Evolutionary conservation across 2,329 filamentous ascomycete species (phyloP).

Genomic region (Penicillium sp.): DNA sequence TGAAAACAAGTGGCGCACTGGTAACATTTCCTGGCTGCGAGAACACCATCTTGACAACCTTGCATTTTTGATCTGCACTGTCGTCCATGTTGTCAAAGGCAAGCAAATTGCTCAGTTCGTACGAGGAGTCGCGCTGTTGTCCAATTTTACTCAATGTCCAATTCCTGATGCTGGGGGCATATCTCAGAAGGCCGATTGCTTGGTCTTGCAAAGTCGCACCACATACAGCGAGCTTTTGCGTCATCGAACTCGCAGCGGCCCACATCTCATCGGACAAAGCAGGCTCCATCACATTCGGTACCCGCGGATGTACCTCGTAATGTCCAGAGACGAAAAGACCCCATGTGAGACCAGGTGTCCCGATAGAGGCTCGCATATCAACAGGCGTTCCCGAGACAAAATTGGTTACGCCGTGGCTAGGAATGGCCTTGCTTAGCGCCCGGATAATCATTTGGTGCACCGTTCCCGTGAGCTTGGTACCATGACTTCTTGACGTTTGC

Average conservation of each 20-base stretch:
- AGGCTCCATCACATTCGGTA: background rate
- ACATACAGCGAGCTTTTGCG: constrained; percentile 31
- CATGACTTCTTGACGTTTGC: constrained; percentile 29
- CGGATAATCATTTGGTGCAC: constrained; percentile 43
- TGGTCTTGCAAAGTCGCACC: constrained; percentile 39
- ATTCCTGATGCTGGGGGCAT: constrained; percentile 38
- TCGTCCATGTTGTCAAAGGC: constrained; percentile 37
- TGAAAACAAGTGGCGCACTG: constrained; percentile 42
- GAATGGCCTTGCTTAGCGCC: constrained; percentile 35
- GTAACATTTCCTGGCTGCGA: constrained; percentile 44
- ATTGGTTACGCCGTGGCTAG: constrained; percentile 21
- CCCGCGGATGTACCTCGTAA: constrained; percentile 25
- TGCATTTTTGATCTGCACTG: background rate
- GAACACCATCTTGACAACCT: constrained; percentile 43
- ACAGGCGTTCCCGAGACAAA: constrained; percentile 43
- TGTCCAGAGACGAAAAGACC: constrained; percentile 36
- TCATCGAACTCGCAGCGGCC: constrained; percentile 33
- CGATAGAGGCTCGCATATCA: constrained; percentile 41
- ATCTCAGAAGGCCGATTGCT: constrained; percentile 45
- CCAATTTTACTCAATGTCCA: constrained; percentile 44
- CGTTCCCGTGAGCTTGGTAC: constrained; percentile 43
- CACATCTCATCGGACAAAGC: constrained; percentile 34
- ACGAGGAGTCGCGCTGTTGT: constrained; percentile 40
- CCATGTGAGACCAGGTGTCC: constrained; percentile 34
- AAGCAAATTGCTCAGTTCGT: constrained; percentile 49